Percentiles rank a stretch among this genome's conserved stretches.
Evolutionary conservation across 352 stramenopile genomes (phyloP).

Genomic region (Globisporangium apiculatum): DNA sequence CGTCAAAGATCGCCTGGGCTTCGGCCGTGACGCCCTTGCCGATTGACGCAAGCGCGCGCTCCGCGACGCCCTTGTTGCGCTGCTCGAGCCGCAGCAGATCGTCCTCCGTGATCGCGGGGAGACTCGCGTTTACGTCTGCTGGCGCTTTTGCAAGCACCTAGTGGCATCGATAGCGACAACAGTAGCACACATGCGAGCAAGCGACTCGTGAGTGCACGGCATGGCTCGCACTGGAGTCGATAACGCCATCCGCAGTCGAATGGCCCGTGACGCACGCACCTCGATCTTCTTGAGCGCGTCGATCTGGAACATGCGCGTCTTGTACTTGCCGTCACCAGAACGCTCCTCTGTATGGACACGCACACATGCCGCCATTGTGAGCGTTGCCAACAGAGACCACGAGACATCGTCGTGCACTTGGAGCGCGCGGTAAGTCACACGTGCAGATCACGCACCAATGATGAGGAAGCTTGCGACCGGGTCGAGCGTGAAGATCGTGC

Average conservation of each 20-base stretch:
- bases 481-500: slow-evolving; percentile 74
- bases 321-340: slow-evolving; percentile 41
- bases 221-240: too few relatives aligned
- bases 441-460: slow-evolving; percentile 32
- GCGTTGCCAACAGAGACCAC: too few relatives aligned
- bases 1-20: slow-evolving; percentile 80
- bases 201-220: background rate
- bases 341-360: slow-evolving; percentile 36
- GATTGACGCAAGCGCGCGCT: slow-evolving; percentile 73
- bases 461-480: slow-evolving; percentile 74
- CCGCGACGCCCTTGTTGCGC: slow-evolving; percentile 58
- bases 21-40: slow-evolving; percentile 63
- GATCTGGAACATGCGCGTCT: slow-evolving; percentile 71
- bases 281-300: slow-evolving; percentile 64
- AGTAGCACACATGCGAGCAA: background rate
- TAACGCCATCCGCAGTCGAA: too few relatives aligned
- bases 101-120: slow-evolving; percentile 56
- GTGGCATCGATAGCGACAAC: background rate
- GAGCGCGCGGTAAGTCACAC: background rate
- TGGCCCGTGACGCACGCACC: slow-evolving; percentile 7
- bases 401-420: too few relatives aligned
- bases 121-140: slow-evolving; percentile 29
- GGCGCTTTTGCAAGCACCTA: slow-evolving; percentile 49
- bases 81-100: slow-evolving; percentile 70
- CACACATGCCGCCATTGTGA: background rate